Base-by-base conservation (phyloP, 495 filamentous ascomycete genomes). In the Penicillium bovifimosum region DNA sequence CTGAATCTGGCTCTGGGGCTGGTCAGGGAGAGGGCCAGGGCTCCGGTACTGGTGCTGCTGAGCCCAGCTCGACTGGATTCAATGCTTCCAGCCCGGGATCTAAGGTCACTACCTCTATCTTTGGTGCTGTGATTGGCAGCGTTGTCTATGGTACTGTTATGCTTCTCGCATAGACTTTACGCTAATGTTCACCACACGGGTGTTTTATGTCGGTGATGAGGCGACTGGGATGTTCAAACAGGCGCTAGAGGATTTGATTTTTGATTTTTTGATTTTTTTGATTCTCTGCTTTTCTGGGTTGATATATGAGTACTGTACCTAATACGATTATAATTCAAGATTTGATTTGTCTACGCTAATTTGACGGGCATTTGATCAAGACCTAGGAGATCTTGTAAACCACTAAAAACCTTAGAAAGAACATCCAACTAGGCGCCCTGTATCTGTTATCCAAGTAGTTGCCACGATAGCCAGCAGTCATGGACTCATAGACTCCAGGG, bases 51-150 rank as follows among this genome's bases (percentile, higher is more conserved):
- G 20, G 4, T 2, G 20, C 63, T 47, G 52, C 59, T 39, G 28
- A 34, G 14, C 66, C 66, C 48, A 61, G 58, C 55, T 28, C 61
- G 16, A 60, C 58, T 26, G 59, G 57, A 33, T 63, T 61, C 51
- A 33, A 20, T 16, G 54, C 62, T 47, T 54, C 66, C 52, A 69
- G 52, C 63, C 63, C 63, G 6, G 68, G 68, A n/a, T 49, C 60
- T 14, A 73, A 62, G 58, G 39, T 70, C 36, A 40, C 60, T 18
- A 43, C 66, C 32, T 63, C 68, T 20, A 56, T 56, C 57, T 58
- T 38, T 47, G 67, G 56, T 45, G 62, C 61, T 54, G 50, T 55
- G 17, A 36, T 69, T n/a, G 68, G 63, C 33, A 54, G 63, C 43
- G 34, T 69, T 46, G 62, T 52, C 52, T 65, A 65, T 50, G 63